These are phyloP conservation scores for Decorospora gaudefroyi DNA, from an alignment of 2,329 filamentous ascomycete genomes.

Conservation along the genomic window DNA sequence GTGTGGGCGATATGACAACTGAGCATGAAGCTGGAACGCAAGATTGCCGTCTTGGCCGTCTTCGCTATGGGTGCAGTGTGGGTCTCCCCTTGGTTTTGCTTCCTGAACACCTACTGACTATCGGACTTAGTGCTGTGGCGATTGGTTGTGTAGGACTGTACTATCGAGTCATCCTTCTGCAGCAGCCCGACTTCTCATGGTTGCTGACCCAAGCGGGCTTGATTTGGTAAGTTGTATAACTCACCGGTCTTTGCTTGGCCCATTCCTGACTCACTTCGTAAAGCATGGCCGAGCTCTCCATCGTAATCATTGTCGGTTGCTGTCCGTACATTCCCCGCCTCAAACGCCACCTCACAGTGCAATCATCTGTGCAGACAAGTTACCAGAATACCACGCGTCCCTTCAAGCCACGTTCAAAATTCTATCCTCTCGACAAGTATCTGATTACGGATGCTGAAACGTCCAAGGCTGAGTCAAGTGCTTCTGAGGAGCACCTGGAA, in stretches of 20 bases:
- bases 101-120: neutral
- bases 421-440: neutral
- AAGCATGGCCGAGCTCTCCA: neutral
- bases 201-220: neutral
- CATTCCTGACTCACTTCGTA: neutral
- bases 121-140: neutral
- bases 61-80: constrained; percentile 17
- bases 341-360: neutral
- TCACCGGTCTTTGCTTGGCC: too few species aligned
- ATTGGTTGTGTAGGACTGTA: neutral
- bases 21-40: constrained; percentile 13
- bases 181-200: neutral
- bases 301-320: constrained; percentile 2
- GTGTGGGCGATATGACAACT: constrained; percentile 17
- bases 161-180: constrained; percentile 1
- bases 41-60: constrained; percentile 18
- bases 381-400: neutral
- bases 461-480: too few species aligned
- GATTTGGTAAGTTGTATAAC: neutral
- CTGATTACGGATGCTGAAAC: neutral
- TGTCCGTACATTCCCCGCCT: neutral
- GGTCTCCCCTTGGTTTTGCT: neutral
- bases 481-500: too few species aligned
- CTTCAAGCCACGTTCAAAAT: neutral
- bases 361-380: neutral